Percentiles rank a stretch among this genome's conserved stretches.
phyloP scores from a whole-genome alignment of 2,329 filamentous ascomycete genomes.

The Aspergillus ustus region DNA sequence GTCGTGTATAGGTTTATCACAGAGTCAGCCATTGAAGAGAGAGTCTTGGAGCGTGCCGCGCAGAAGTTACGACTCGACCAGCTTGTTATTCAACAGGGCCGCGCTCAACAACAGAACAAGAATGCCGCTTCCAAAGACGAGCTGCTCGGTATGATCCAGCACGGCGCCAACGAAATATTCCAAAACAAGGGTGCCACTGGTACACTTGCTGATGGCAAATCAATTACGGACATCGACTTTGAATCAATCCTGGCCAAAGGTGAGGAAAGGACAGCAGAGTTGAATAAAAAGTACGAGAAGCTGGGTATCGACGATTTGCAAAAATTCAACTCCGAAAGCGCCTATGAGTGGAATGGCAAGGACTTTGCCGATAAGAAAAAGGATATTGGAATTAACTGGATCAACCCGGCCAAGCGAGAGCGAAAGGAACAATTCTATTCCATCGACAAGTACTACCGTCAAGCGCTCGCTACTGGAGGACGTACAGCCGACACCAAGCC shows the following conservation, averaged over 20 bases:
- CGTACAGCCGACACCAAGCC: slow-evolving; percentile 84
- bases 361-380: slow-evolving; percentile 92
- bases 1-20: slow-evolving; percentile 96
- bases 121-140: slow-evolving; percentile 95
- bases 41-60: slow-evolving; percentile 92
- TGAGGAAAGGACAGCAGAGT: slow-evolving; percentile 83
- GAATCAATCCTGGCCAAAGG: slow-evolving; percentile 85
- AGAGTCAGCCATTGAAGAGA: slow-evolving; percentile 97
- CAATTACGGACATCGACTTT: slow-evolving; percentile 85
- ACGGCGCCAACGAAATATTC: slow-evolving; percentile 96
- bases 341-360: slow-evolving; percentile 98
- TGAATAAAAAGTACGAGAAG: slow-evolving; percentile 95
- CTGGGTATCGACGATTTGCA: slow-evolving; percentile 95
- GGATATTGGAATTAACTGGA: slow-evolving; percentile 92
- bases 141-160: slow-evolving; percentile 96
- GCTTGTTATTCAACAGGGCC: slow-evolving; percentile 96
- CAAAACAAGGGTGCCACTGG: slow-evolving; percentile 70
- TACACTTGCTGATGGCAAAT: slow-evolving; percentile 61
- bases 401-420: slow-evolving; percentile 97
- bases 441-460: slow-evolving; percentile 97
- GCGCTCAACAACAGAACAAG: slow-evolving; percentile 87
- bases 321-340: slow-evolving; percentile 95
- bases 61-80: slow-evolving; percentile 97
- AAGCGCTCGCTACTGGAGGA: slow-evolving; percentile 81
- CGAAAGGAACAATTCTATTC: slow-evolving; percentile 98